Evolutionary conservation across 1,139 yeast species (phyloP).

Genomic region (Pichia sp.): DNA sequence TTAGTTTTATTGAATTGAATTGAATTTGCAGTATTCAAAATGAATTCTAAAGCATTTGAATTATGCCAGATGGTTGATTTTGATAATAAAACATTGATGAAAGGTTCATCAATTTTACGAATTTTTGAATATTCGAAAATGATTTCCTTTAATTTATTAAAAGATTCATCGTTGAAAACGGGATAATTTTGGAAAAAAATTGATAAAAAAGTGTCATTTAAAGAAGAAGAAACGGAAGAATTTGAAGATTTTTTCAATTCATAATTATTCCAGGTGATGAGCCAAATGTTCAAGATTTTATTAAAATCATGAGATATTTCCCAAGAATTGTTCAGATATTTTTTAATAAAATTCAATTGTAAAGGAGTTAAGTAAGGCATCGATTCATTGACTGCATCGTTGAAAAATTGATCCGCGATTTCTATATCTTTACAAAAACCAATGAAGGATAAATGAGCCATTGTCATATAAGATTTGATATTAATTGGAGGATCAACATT

Average conservation of each 20-base stretch:
- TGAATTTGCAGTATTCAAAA: slow-evolving; percentile 54
- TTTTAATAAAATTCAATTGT: slow-evolving; percentile 70
- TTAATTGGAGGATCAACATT: slow-evolving; percentile 29
- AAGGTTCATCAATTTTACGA: slow-evolving; percentile 63
- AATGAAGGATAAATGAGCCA: slow-evolving; percentile 72
- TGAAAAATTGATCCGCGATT: slow-evolving; percentile 68
- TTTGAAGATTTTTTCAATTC: slow-evolving; percentile 49
- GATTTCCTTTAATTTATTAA: slow-evolving; percentile 49
- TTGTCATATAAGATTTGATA: slow-evolving; percentile 42
- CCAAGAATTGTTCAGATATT: slow-evolving; percentile 60
- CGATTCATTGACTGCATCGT: slow-evolving; percentile 57
- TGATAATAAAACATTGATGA: slow-evolving; percentile 70
- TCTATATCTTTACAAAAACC: slow-evolving; percentile 72
- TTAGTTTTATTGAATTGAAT: slow-evolving; percentile 57
- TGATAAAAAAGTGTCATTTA: slow-evolving; percentile 63
- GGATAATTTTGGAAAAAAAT: slow-evolving; percentile 61
- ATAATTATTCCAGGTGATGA: slow-evolving; percentile 52
- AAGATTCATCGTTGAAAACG: slow-evolving; percentile 48
- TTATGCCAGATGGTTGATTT: slow-evolving; percentile 67
- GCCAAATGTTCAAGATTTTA: slow-evolving; percentile 59
- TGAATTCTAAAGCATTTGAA: slow-evolving; percentile 55
- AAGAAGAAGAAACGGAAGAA: slow-evolving; percentile 57
- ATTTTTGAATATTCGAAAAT: slow-evolving; percentile 52
- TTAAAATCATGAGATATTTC: slow-evolving; percentile 51
- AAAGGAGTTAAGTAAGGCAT: slow-evolving; percentile 68